These are phyloP conservation scores for Ceratocystis destructans DNA, from an alignment of 2,329 filamentous ascomycete genomes.

Conservation along the genomic window DNA sequence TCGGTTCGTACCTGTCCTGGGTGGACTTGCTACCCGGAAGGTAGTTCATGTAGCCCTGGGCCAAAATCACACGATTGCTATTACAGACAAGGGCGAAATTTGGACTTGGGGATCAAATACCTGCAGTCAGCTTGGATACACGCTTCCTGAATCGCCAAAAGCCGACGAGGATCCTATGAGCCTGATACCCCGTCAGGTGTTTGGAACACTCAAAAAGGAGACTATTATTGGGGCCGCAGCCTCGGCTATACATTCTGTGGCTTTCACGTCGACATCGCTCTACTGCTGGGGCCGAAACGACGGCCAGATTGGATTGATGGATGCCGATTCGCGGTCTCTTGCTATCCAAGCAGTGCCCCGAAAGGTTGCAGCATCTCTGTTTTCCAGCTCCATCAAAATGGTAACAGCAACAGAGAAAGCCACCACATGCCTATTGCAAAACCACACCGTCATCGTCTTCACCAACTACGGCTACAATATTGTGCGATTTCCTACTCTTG, in stretches of 20 bases:
- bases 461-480: conserved; percentile 94
- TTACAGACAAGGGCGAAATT: conserved; percentile 75
- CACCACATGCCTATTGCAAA: conserved; percentile 72
- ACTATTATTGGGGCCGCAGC: conserved; percentile 68
- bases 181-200: conserved; percentile 70
- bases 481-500: conserved; percentile 62
- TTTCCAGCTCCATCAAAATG: conserved; percentile 57
- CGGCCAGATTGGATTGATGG: conserved; percentile 84
- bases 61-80: conserved; percentile 77
- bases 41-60: conserved; percentile 70
- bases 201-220: conserved; percentile 82
- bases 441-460: conserved; percentile 83
- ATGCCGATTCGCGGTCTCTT: conserved; percentile 83
- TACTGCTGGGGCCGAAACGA: conserved; percentile 95
- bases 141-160: conserved; percentile 49
- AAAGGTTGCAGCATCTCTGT: conserved; percentile 75
- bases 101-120: conserved; percentile 91
- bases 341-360: conserved; percentile 71
- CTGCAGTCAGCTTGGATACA: conserved; percentile 75
- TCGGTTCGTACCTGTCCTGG: conserved; percentile 68
- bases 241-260: conserved; percentile 81
- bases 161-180: conserved; percentile 77
- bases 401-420: conserved; percentile 84
- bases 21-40: conserved; percentile 59
- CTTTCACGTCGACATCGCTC: conserved; percentile 64